Base-by-base conservation (phyloP, 2,329 filamentous ascomycete species). In the Cyphellophora europaea region DNA sequence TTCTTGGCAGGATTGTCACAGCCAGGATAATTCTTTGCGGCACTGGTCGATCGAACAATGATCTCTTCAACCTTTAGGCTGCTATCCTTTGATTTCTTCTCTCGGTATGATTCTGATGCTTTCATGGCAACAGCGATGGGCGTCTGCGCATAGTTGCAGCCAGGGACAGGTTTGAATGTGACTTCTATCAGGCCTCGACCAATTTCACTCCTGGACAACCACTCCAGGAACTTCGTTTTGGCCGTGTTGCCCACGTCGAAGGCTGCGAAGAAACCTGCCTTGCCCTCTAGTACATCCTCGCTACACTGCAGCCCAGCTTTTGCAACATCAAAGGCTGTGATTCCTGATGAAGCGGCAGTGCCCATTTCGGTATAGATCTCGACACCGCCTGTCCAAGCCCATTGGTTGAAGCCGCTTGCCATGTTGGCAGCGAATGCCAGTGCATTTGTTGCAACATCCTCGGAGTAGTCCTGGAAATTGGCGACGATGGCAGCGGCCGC, bases 341-440 rank as follows among this genome's bases (percentile, higher is more conserved):
- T 30, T 5, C 39, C 39, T 11, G 25, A 13, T 10, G 32, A 35
- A 19, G 30, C 34, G 1, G 39, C 35, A 11, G 29, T 19, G 11
- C 39, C 39, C 35, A 38, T 41, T 18, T 41, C 30, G 5, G 32
- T 34, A 21, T 33, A 33, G 17, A 41, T 41, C 35, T 41, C 39
- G 12, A 25, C 16, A 6, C 39, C 39, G 12, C 39, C 39, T 5
- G 31, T 28, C 39, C 39, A 40, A 4, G 38, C 25, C 38, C 38
- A 40, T 23, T 40, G 33, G 10, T 40, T 40, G 13, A 40, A 28
- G 4, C 38, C 38, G 13, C 33, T 28, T 12, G 34, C 27, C 33
- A 33, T 36, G 25, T 40, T 40, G 11, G 35, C 34, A 8, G 33
- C 38, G 11, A 33, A 29, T 8, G 33, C 34, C 6, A 40, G 30